Base-by-base conservation (phyloP, 2,329 filamentous ascomycete species). In the Trichoderma sp. region DNA sequence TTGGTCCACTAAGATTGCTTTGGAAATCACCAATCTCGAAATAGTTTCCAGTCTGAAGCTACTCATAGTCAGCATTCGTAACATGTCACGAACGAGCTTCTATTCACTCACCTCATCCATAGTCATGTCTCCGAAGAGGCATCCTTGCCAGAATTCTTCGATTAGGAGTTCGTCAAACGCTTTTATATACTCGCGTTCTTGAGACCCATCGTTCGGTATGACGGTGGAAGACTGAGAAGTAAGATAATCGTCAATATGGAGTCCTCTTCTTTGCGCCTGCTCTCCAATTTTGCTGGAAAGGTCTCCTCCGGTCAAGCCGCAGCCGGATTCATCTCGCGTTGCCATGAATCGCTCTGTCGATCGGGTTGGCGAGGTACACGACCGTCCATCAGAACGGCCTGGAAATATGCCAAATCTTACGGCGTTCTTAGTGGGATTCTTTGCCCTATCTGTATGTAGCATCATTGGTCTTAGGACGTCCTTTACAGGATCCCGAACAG, bases 71-170 rank as follows among this genome's bases (percentile, higher is more conserved):
- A 65, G 47, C 20, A 65, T 30, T 43, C 13, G 15, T 36, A 8
- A 17, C n/a, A 7, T 20, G 15, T 17, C 30, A 20, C 28, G 3
- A 53, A 15, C 8, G 6, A 32, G 12, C 26, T 28, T 20, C 20
- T 20, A 17, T 36, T 2, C 2, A 66, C 72, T 68, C 62, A 76
- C 79, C 69, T 81, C 79, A n/a, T 80, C 77, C 68, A 78, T 78
- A 6, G 78, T 80, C 47, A 78, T 34, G 17, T 76, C 77, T n/a
- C 73, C 71, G 20, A 80, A 80, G 1, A 80, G 57, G 1, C 76
- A 65, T 6, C 55, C 71, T 62, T 80, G 79, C 79, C 78, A 81
- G 32, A 76, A 73, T 20, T 80, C 77, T n/a, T 80, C 79, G 8
- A 77, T 66, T 6, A 75, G 43, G 11, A 79, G 57, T 15, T 75